Base-by-base conservation (phyloP, 148 eudicot genomes). In the Spergularia marina region DNA sequence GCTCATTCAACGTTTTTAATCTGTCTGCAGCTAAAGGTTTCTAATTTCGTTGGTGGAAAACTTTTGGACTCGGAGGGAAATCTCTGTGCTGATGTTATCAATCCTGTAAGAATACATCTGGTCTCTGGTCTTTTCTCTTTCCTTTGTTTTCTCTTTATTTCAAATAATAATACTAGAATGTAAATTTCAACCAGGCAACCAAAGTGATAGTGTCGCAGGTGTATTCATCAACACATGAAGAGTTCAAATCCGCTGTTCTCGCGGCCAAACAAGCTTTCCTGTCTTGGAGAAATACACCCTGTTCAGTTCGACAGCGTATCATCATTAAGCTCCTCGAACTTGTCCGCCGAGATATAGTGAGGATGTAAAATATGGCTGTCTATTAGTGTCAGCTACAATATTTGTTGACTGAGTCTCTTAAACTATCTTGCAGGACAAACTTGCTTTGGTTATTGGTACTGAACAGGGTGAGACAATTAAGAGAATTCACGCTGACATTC, bases 381-480 rank as follows among this genome's bases (percentile, higher is more conserved):
- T 5, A 44, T 14, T 64, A 49, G 2, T 18, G 15, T 53, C 15
- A 41, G 18, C 53, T 25, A 36, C 40, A 51, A 53, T 17, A 17
- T 53, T 16, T 53, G 53, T 54, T 53, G 61, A 14, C 74, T 77
- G 39, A 61, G 21, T 36, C 44, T 40, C 52, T 49, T 7, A 18
- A 57, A 53, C 23, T 55, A 6, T 59, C 12, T 72, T 63, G 52
- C 74, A 90, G 94, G 94, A 90, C 64, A 85, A 88, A 78, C 84
- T 90, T 81, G 87, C 85, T 4, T 47, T 77, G 61, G 70, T 60
- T 36, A 86, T 88, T 68, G 86, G 87, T 21, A 65, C 81, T 25
- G 94, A 90, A 72, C 94, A 86, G 75, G 94, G 94, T 14, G 87
- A 86, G 82, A 86, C 94, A 68, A 80, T 83, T 36, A 90, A 85